Base-by-base conservation (phyloP, 306 rosid species). In the Phaseolus lunatus region DNA sequence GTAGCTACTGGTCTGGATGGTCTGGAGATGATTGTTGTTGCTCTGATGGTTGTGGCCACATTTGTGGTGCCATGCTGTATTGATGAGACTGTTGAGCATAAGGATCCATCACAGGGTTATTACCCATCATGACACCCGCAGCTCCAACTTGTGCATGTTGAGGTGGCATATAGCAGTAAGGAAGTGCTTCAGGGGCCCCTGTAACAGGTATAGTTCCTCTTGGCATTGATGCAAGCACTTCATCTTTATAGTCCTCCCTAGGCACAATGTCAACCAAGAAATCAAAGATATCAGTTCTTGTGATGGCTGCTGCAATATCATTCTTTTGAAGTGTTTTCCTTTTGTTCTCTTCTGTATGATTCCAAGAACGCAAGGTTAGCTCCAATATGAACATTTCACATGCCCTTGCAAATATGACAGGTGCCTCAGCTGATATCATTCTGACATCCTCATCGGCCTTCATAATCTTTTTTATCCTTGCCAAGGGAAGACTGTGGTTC, bases 371-470 rank as follows among this genome's bases (percentile, higher is more conserved):
- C 87, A 90, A 73, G 54, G 96, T 90, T 83, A 90, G 69, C 76
- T 90, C 96, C 47, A 86, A 54, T 57, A 90, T 88, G 82, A 88
- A 90, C 92, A 90, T 90, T 71, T 90, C 96, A 27, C 92, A 88
- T 5, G 96, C 96, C 84, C 87, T 78, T 45, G 96, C 92, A 72
- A 88, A 88, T 72, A 88, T 85, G 16, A 88, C 88, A 0, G 91
- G 92, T 15, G 92, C 96, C 88, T 90, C 92, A 3, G 91, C 91
- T 8, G 96, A 88, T 85, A 88, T 90, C 92, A 88, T 87, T 70
- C 89, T 80, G 2, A 90, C 96, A 85, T 90, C 92, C 87, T 90
- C 89, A 58, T 90, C 92, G 5, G 89, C 96, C 82, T 88, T 90
- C 92, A 90, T 90, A 9, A 88, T 88, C 89, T 90, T 90, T 80